These are phyloP conservation scores for Durotheca rogersii DNA, from an alignment of 495 filamentous ascomycete genomes.

Conservation along the genomic window DNA sequence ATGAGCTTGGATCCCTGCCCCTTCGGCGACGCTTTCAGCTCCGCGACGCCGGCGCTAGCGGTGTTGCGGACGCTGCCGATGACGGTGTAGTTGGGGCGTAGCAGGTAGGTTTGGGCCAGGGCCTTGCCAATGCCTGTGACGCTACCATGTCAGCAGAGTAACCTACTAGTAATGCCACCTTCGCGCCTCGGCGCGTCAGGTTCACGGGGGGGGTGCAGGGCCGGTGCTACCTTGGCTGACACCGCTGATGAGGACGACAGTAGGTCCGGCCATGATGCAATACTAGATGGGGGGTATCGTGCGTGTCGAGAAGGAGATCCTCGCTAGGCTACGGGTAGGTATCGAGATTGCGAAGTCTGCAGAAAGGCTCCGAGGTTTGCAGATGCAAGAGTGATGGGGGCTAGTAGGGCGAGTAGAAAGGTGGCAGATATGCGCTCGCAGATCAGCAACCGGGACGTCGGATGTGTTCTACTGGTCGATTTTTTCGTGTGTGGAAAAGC, in stretches of 20 bases:
- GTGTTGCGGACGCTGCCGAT: constrained; percentile 20
- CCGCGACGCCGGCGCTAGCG: constrained; percentile 5
- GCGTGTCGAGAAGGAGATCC: background rate
- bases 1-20: constrained; percentile 10
- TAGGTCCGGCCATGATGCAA: background rate
- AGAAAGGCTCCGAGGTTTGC: background rate
- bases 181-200: background rate
- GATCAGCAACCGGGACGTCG: background rate
- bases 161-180: no score
- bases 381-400: background rate
- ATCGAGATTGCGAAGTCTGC: background rate
- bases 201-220: background rate
- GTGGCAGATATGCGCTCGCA: background rate
- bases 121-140: constrained; percentile 16
- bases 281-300: no score
- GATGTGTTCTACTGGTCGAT: background rate
- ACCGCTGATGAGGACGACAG: constrained; percentile 10
- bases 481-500: background rate
- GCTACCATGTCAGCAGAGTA: background rate
- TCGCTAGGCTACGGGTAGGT: background rate
- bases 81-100: constrained; percentile 24
- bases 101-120: constrained; percentile 18
- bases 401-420: background rate
- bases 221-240: constrained; percentile 1
- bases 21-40: constrained; percentile 7